Evolutionary conservation across 2,329 filamentous ascomycete species (phyloP).

Genomic region (Graphiopsis chlorocephala): DNA sequence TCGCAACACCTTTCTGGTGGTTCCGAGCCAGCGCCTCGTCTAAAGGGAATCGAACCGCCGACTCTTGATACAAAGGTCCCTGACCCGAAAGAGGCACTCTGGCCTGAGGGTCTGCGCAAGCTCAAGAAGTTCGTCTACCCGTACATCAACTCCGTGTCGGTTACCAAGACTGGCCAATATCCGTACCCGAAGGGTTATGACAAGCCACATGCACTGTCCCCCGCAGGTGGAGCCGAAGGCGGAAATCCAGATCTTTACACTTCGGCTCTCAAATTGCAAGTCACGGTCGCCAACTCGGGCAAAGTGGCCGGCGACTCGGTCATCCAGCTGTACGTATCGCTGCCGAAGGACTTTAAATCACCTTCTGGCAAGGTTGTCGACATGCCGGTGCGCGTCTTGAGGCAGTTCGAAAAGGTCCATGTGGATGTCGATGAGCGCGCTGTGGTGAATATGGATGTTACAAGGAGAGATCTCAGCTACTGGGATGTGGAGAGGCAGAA

Average conservation of each 20-base stretch:
- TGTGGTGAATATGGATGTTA: conserved; percentile 30
- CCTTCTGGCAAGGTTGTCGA: conserved; percentile 27
- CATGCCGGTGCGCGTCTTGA: conserved; percentile 49
- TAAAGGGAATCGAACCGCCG: conserved; percentile 48
- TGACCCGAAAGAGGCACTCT: conserved; percentile 55
- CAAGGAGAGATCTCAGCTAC: conserved; percentile 35
- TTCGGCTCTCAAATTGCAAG: conserved; percentile 48
- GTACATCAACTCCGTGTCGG: conserved; percentile 57
- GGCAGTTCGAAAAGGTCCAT: conserved; percentile 45
- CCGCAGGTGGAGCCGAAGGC: conserved; percentile 66
- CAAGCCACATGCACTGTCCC: conserved; percentile 50
- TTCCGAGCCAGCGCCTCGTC: conserved; percentile 36
- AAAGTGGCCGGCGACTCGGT: conserved; percentile 51
- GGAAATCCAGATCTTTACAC: conserved; percentile 67
- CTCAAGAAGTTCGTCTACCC: conserved; percentile 72
- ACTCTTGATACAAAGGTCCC: conserved; percentile 56
- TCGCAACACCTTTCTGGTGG: conserved; percentile 32
- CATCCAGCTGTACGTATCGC: conserved; percentile 57
- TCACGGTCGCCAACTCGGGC: conserved; percentile 64
- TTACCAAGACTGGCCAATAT: conserved; percentile 41
- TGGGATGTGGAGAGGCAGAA: conserved; percentile 37
- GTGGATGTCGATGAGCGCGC: conserved; percentile 27
- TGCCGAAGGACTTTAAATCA: conserved; percentile 33
- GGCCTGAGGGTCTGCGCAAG: conserved; percentile 59
- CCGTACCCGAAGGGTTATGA: conserved; percentile 58